These are phyloP conservation scores for Nothophytophthora sp. DNA, from an alignment of 352 stramenopile species.

Conservation along the genomic window DNA sequence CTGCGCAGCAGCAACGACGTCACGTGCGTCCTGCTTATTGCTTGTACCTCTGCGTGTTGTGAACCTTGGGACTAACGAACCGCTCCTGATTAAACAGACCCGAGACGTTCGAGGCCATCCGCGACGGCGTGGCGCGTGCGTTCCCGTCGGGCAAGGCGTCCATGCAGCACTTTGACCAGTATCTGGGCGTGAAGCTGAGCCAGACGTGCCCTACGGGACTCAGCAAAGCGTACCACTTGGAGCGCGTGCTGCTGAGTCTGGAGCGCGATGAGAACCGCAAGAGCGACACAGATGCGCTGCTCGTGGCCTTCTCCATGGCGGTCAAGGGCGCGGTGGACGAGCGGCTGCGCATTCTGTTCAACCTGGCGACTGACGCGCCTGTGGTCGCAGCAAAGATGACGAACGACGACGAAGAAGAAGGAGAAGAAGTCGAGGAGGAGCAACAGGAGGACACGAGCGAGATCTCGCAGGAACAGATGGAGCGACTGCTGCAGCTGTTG, in stretches of 20 bases:
- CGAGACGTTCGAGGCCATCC: conserved; percentile 52
- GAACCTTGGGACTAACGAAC: no score
- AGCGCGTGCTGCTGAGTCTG: conserved; percentile 76
- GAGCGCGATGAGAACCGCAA: conserved; percentile 55
- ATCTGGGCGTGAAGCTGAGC: conserved; percentile 70
- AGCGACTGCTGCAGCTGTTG: conserved; percentile 65
- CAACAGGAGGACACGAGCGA: conserved; percentile 43
- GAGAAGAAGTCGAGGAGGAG: no score
- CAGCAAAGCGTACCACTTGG: conserved; percentile 73
- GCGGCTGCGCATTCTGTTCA: conserved; percentile 71
- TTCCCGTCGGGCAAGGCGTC: conserved; percentile 68
- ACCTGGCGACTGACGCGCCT: conserved; percentile 51
- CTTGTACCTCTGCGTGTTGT: no score
- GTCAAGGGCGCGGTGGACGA: conserved; percentile 77
- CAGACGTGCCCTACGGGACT: conserved; percentile 57
- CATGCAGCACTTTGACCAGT: conserved; percentile 82
- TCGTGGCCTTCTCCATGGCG: conserved; percentile 84
- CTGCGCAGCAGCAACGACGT: conserved; percentile 80
- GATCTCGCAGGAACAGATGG: conserved; percentile 59
- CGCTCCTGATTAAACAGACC: no score
- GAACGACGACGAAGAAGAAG: conserved; percentile 21
- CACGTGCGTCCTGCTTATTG: conserved; percentile 64
- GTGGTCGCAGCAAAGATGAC: conserved; percentile 17
- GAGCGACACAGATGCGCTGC: conserved; percentile 63
- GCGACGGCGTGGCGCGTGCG: conserved; percentile 44